Base-by-base conservation (phyloP, 306 rosid species). In the Cicer judaicum region DNA sequence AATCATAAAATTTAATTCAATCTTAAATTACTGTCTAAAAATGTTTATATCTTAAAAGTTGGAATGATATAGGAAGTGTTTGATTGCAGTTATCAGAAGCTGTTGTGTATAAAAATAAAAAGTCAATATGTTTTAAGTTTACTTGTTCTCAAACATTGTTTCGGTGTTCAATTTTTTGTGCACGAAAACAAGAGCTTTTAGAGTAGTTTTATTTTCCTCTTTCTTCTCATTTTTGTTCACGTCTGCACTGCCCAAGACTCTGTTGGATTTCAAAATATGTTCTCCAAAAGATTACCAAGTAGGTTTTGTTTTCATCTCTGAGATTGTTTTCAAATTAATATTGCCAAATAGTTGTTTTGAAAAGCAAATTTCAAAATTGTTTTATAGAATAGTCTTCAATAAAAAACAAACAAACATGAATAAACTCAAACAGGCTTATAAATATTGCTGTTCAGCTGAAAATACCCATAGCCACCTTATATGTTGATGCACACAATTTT, bases 391-490 rank as follows among this genome's bases (percentile, higher is more conserved):
- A 55, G 13, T 16, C 8, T 55, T 8, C 2, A 19, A 18, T 6
- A 34, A 53, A 8, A 7, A 7, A 53, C 4, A 10, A 16, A 53
- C 0, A 10, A 16, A 55, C 36, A 55, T 10, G 4, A 57, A 59
- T 29, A 8, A 9, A 12, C 6, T 24, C 64, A 59, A 61, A n/a
- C 7, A 61, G 21, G 24, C 12, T n/a, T 2, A 29, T 39, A 50
- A 47, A 74, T 61, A 2, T 5, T 71, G 82, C 29, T 69, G 16
- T 34, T 29, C 34, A 8, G 8, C 44, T 61, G 46, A 74, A 55
- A 42, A 42, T 2, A 70, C 73, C 68, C 49, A 54, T 15, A 70
- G 55, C 65, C 43, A 62, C 42, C 53, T 19, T 63, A 55, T 57
- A 67, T 41, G 13, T 14, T 64, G 49, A 55, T 47, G 38, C 2